A percentile compares a stretch with the other conserved stretches of the same genome.
These are phyloP conservation scores for Nicotiana knightiana DNA, from an alignment of 257 asterid genomes.

Conservation along the genomic window DNA sequence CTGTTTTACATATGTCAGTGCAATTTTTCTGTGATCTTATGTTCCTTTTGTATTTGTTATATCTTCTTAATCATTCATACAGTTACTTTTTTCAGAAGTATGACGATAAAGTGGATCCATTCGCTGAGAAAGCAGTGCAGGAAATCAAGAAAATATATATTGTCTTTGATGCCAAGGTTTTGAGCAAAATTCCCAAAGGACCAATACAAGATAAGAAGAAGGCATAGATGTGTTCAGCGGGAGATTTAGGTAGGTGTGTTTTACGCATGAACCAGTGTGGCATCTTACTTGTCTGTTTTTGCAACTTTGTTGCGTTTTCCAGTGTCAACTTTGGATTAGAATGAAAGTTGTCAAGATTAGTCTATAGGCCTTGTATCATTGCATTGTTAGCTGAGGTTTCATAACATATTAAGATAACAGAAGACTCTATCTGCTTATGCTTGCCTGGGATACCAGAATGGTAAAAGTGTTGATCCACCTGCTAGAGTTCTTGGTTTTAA, in stretches of 20 bases:
- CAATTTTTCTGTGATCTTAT: neutral
- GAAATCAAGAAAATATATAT: conserved; percentile 64
- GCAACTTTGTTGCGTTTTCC: neutral
- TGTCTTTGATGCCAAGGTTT: conserved; percentile 51
- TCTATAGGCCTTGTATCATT: neutral
- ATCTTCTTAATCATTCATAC: conserved; percentile 36
- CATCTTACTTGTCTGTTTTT: neutral
- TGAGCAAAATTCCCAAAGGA: conserved; percentile 54
- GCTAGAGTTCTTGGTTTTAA: conserved; percentile 84
- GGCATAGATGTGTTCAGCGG: conserved; percentile 19
- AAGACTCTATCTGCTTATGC: neutral
- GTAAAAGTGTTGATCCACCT: conserved; percentile 80
- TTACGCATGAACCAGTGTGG: neutral
- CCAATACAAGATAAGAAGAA: conserved; percentile 49
- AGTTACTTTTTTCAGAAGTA: conserved; percentile 67
- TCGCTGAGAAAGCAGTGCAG: conserved; percentile 52
- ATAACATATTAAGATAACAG: neutral
- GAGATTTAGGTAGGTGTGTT: neutral
- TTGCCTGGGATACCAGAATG: conserved; percentile 66
- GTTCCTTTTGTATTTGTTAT: neutral
- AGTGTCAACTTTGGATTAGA: neutral
- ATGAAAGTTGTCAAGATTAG: neutral
- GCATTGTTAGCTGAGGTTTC: neutral
- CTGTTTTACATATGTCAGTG: conserved; percentile 55
- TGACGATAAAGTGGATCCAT: conserved; percentile 63